A percentile compares a stretch with the other conserved stretches of the same genome.
Conservation (phyloP, 257 asterid species). For the Capsicum pubescens region DNA sequence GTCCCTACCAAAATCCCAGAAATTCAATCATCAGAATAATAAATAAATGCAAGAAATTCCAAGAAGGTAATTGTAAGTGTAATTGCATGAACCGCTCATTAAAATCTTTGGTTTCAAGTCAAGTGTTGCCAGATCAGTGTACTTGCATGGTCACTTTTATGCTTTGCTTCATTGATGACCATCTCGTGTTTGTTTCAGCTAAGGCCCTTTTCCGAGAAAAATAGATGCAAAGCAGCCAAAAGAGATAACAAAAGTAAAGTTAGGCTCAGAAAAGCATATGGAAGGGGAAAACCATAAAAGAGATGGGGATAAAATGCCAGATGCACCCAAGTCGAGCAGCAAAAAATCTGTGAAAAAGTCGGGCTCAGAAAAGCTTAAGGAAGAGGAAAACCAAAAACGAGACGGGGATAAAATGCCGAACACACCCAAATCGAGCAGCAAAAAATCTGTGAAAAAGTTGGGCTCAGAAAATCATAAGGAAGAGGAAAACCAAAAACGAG, state of each 20-base stretch:
- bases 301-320: constrained; percentile 27
- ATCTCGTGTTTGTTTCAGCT: constrained; percentile 29
- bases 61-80: background rate
- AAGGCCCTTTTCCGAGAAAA: background rate
- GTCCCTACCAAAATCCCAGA: background rate
- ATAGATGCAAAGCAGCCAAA: constrained; percentile 22
- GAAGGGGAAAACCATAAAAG: constrained; percentile 31
- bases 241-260: constrained; percentile 15
- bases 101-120: background rate
- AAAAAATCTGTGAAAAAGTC: background rate
- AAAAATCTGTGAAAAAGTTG: background rate
- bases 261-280: constrained; percentile 21
- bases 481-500: constrained; percentile 30
- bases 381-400: constrained; percentile 30
- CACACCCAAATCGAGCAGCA: constrained; percentile 35
- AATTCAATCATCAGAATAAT: background rate
- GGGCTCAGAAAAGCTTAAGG: constrained; percentile 19
- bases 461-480: constrained; percentile 17
- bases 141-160: background rate
- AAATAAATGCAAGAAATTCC: background rate
- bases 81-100: background rate
- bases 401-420: constrained; percentile 30
- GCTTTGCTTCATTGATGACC: background rate
- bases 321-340: constrained; percentile 32
- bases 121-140: background rate